Conservation (phyloP, 129 eudicot genomes). For the Flaveria trinervia region DNA sequence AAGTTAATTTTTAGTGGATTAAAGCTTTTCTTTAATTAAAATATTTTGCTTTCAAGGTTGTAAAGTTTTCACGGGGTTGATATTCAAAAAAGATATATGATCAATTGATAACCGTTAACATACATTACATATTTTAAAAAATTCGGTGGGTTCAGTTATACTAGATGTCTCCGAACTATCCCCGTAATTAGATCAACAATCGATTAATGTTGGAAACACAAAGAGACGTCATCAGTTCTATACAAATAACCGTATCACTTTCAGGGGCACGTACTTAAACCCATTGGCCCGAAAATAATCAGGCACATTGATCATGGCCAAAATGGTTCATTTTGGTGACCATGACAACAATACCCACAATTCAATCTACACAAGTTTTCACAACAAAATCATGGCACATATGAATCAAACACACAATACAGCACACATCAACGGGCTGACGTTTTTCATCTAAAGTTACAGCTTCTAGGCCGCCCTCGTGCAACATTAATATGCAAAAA, state of each 20-base stretch:
- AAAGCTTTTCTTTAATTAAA: no score
- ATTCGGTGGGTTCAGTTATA: no score
- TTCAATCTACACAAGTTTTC: conserved; percentile 20
- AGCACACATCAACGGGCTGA: not conserved
- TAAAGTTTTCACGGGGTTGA: no score
- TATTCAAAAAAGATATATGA: no score
- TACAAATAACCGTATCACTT: conserved; percentile 25
- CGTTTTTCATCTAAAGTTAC: conserved; percentile 53
- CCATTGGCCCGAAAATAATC: conserved; percentile 28
- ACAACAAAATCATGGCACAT: conserved; percentile 29
- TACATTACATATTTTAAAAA: no score
- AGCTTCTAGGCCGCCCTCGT: conserved; percentile 78
- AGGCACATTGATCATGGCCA: conserved; percentile 19
- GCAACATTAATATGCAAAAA: conserved; percentile 35
- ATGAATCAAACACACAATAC: conserved; percentile 2
- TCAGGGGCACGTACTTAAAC: conserved; percentile 28
- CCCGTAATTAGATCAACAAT: not conserved
- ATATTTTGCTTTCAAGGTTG: no score
- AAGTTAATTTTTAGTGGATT: no score
- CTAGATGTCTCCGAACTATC: not conserved
- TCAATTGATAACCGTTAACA: no score
- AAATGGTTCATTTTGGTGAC: conserved; percentile 30
- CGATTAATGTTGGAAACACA: conserved; percentile 12
- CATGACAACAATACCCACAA: conserved; percentile 23
- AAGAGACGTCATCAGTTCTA: conserved; percentile 17